These are phyloP conservation scores for Pseudogymnoascus sp. DNA, from an alignment of 2,329 filamentous ascomycete genomes.

Conservation along the genomic window DNA sequence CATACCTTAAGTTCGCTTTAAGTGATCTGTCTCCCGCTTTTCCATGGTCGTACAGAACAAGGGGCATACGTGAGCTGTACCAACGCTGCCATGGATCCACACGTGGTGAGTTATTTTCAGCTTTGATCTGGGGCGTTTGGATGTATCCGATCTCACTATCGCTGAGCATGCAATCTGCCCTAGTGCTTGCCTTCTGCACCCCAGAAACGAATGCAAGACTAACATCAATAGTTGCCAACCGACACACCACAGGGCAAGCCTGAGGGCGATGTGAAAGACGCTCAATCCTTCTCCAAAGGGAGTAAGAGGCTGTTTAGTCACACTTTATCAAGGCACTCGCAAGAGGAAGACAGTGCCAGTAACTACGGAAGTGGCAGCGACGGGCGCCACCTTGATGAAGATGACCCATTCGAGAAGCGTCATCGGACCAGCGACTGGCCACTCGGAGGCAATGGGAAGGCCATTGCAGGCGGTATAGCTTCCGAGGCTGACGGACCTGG, in stretches of 20 bases:
- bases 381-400: conserved; percentile 17
- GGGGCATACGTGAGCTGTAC: not conserved
- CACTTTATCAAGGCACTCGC: conserved; percentile 18
- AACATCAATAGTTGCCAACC: not conserved
- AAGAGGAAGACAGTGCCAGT: conserved; percentile 22
- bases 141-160: not conserved
- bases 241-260: not conserved
- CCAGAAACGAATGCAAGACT: not conserved
- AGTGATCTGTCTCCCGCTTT: not conserved
- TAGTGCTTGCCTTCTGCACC: not conserved
- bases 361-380: conserved; percentile 28
- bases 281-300: conserved; percentile 11
- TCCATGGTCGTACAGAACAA: not conserved
- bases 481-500: conserved; percentile 11
- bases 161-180: not conserved
- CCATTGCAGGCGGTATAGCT: not conserved
- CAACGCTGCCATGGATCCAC: not conserved
- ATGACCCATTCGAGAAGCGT: conserved; percentile 34
- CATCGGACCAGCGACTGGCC: conserved; percentile 40
- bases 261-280: not conserved
- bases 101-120: not conserved
- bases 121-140: not conserved
- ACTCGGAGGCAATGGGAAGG: conserved; percentile 17
- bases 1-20: not conserved
- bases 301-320: conserved; percentile 30